These are phyloP conservation scores for Colletotrichum limetticola DNA, from an alignment of 2,329 filamentous ascomycete genomes.

Conservation along the genomic window DNA sequence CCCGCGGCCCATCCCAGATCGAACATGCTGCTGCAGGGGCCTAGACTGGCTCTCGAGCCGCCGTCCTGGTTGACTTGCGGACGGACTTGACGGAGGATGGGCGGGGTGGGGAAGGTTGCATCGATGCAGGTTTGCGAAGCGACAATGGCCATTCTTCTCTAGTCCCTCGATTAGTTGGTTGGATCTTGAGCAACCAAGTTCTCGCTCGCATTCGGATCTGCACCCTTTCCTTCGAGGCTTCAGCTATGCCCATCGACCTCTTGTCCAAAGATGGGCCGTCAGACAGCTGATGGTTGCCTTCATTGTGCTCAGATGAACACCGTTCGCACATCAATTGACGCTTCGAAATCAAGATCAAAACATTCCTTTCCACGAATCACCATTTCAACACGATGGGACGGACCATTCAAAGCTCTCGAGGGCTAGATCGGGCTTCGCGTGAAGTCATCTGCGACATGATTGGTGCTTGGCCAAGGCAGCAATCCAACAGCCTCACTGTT, in stretches of 20 bases:
- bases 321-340: not conserved
- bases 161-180: conserved; percentile 40
- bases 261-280: too few relatives aligned
- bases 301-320: not conserved
- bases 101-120: conserved; percentile 42
- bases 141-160: not conserved
- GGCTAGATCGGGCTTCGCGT: not conserved
- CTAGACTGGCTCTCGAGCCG: not conserved
- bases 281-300: not conserved
- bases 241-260: not conserved
- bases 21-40: not conserved
- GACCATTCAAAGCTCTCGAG: not conserved
- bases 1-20: not conserved
- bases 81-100: not conserved
- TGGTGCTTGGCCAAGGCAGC: not conserved
- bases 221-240: not conserved
- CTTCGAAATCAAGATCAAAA: not conserved
- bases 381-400: not conserved
- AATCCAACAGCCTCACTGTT: not conserved
- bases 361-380: not conserved
- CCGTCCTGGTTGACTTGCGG: not conserved
- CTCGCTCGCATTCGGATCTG: not conserved
- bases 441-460: not conserved
- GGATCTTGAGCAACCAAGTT: not conserved
- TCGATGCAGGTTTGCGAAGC: conserved; percentile 18